Evolutionary conservation across 495 filamentous ascomycete species (phyloP).

Genomic region (Xylaria flabelliformis): DNA sequence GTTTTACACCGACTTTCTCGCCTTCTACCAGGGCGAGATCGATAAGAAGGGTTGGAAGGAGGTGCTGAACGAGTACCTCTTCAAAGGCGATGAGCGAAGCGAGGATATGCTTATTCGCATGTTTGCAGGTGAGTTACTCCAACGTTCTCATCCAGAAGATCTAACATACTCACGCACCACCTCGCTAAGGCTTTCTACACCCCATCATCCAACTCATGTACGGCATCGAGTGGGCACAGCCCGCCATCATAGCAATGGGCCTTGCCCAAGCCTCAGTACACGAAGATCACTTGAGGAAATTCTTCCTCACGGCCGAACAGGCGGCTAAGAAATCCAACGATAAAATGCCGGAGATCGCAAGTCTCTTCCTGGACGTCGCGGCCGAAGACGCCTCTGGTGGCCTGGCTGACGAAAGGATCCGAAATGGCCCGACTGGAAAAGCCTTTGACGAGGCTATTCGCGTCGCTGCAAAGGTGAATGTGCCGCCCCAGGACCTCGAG

Average conservation of each 20-base stretch:
- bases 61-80: slow-evolving; percentile 69
- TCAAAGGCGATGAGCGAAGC: slow-evolving; percentile 63
- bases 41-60: slow-evolving; percentile 61
- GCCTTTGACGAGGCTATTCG: slow-evolving; percentile 68
- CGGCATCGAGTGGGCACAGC: slow-evolving; percentile 80
- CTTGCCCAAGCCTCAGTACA: slow-evolving; percentile 78
- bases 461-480: slow-evolving; percentile 64
- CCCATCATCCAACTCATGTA: slow-evolving; percentile 87
- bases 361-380: slow-evolving; percentile 65
- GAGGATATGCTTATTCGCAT: slow-evolving; percentile 67
- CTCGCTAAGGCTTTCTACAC: too few species aligned
- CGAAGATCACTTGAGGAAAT: slow-evolving; percentile 53
- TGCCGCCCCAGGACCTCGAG: slow-evolving; percentile 67
- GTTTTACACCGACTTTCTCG: slow-evolving; percentile 71
- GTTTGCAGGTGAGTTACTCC: slow-evolving; percentile 54
- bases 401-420: slow-evolving; percentile 58
- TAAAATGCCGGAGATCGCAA: slow-evolving; percentile 56
- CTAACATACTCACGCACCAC: too few species aligned
- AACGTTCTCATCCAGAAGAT: too few species aligned
- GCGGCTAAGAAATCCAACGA: slow-evolving; percentile 38
- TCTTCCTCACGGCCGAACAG: slow-evolving; percentile 63
- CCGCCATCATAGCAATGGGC: slow-evolving; percentile 80
- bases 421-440: slow-evolving; percentile 68
- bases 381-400: slow-evolving; percentile 43
- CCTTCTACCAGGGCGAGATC: slow-evolving; percentile 77